Percentiles rank a stretch among this genome's conserved stretches.
phyloP scores from a whole-genome alignment of 352 stramenopile species.

The Globisporangium recalcitrans region DNA sequence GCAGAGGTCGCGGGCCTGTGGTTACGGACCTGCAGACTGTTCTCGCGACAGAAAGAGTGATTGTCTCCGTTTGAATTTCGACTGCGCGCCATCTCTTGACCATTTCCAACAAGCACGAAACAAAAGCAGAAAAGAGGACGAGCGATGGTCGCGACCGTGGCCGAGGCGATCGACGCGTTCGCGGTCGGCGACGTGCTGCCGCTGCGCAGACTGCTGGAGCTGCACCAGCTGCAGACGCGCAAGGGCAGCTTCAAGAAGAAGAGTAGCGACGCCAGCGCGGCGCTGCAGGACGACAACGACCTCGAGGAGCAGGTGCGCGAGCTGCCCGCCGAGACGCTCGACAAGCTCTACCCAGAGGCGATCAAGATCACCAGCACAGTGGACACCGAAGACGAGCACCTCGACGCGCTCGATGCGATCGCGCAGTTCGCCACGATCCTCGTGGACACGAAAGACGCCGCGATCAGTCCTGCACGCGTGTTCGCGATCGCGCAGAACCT shows the following conservation, averaged over 20 bases:
- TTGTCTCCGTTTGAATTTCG: constrained; percentile 12
- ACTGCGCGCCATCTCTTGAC: constrained; percentile 12
- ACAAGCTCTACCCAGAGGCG: constrained; percentile 48
- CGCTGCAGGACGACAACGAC: constrained; percentile 15
- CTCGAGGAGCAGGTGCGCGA: constrained; percentile 56
- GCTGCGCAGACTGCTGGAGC: constrained; percentile 30
- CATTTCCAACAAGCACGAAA: constrained; percentile 18
- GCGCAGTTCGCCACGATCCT: constrained; percentile 55
- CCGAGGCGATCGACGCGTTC: constrained; percentile 40
- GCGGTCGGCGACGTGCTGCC: constrained; percentile 26
- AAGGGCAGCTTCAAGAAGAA: constrained; percentile 26
- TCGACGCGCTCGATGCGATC: constrained; percentile 36
- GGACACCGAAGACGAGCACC: constrained; percentile 17
- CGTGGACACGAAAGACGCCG: constrained; percentile 46
- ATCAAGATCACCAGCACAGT: constrained; percentile 19
- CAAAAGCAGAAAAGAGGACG: constrained; percentile 2
- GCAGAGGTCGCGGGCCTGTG: neutral
- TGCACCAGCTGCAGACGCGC: constrained; percentile 26
- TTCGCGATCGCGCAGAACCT: constrained; percentile 58
- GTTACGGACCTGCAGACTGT: neutral
- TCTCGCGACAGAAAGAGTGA: neutral
- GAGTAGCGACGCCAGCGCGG: constrained; percentile 4
- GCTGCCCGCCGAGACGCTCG: constrained; percentile 36
- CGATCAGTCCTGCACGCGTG: constrained; percentile 49
- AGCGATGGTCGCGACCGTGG: constrained; percentile 21